These are phyloP conservation scores for Kalmanozyma brasiliensis DNA, from an alignment of 1,284 basidiomycete species.

Conservation along the genomic window DNA sequence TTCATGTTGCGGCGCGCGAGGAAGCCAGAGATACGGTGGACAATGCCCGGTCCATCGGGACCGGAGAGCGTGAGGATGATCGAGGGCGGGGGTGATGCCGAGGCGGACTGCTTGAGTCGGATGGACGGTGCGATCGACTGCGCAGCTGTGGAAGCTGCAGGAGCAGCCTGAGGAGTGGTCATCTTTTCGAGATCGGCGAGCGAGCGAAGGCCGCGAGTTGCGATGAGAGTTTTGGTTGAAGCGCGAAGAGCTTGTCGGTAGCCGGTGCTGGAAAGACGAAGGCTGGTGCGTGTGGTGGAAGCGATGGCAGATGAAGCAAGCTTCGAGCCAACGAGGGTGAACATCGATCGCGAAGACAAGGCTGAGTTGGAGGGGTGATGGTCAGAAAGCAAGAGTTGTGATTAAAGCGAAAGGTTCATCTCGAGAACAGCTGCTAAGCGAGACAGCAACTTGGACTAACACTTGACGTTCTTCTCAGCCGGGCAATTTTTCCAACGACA, in stretches of 20 bases:
- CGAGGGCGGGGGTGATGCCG: constrained; percentile 67
- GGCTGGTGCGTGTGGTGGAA: constrained; percentile 4
- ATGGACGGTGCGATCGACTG: constrained; percentile 37
- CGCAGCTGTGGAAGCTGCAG: constrained; percentile 16
- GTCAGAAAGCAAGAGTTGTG: background rate
- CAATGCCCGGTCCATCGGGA: constrained; percentile 64
- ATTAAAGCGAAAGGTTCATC: no score
- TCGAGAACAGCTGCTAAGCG: no score
- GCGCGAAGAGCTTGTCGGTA: constrained; percentile 10
- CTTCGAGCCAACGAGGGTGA: constrained; percentile 40
- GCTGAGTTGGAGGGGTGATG: constrained; percentile 3
- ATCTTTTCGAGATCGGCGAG: constrained; percentile 53
- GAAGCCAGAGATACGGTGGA: constrained; percentile 59
- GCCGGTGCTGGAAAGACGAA: constrained; percentile 2
- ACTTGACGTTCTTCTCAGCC: no score
- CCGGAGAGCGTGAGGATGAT: constrained; percentile 65
- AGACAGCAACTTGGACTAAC: no score
- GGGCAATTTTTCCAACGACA: no score
- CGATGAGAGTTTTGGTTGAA: background rate
- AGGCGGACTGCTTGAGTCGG: constrained; percentile 66
- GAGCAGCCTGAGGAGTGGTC: constrained; percentile 67
- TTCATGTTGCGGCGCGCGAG: constrained; percentile 60
- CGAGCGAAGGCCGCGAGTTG: constrained; percentile 46
- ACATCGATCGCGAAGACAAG: constrained; percentile 19
- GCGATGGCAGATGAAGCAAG: constrained; percentile 26